Conservation (phyloP, 1,139 yeast genomes). For the Pichia sorboxylosa region DNA sequence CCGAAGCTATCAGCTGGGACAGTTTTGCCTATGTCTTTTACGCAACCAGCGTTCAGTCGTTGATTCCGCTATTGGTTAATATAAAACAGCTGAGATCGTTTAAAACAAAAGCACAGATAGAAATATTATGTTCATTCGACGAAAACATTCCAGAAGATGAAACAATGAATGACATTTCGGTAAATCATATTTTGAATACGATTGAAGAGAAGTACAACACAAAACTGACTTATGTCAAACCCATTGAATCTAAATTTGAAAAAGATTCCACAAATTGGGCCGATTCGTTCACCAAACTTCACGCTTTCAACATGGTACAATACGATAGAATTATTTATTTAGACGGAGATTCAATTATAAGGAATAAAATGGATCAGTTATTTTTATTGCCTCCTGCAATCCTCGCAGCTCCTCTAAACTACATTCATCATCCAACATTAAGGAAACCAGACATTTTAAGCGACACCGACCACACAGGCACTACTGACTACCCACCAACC, state of each 20-base stretch:
- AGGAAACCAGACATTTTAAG: neutral
- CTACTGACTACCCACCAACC: constrained; percentile 8
- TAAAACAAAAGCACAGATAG: constrained; percentile 30
- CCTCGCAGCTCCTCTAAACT: constrained; percentile 27
- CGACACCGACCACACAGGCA: constrained; percentile 3
- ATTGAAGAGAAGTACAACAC: constrained; percentile 1
- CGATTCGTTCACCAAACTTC: constrained; percentile 43
- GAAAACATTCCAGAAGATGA: constrained; percentile 1
- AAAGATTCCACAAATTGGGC: constrained; percentile 29
- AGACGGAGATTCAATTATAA: constrained; percentile 35
- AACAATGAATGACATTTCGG: neutral
- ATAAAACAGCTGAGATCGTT: constrained; percentile 26
- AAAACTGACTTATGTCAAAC: constrained; percentile 1
- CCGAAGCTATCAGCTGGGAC: constrained; percentile 12
- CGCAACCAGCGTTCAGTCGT: constrained; percentile 32
- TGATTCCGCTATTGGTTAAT: constrained; percentile 34
- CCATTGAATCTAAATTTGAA: constrained; percentile 3
- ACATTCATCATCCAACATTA: constrained; percentile 15
- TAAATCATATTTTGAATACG: constrained; percentile 2
- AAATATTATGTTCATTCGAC: constrained; percentile 23
- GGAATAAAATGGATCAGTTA: constrained; percentile 32
- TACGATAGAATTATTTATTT: constrained; percentile 36
- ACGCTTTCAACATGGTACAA: constrained; percentile 37
- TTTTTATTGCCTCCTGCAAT: constrained; percentile 33
- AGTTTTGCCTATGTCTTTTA: constrained; percentile 35